Base-by-base conservation (phyloP, 768 basidiomycete species). In the Macrolepiota dolichaula region DNA sequence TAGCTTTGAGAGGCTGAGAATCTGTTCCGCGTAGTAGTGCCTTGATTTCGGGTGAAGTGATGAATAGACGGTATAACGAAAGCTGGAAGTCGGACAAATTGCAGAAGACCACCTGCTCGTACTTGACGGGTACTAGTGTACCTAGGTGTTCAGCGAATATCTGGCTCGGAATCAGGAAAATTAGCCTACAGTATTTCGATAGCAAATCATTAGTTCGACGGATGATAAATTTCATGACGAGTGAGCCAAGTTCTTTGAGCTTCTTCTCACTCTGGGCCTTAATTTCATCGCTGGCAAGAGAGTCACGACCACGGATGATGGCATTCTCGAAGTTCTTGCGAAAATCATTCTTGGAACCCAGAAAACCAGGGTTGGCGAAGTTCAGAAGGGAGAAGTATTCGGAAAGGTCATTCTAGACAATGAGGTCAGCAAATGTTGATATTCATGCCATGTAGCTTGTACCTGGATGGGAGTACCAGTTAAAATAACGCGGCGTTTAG, bases 51-150 rank as follows among this genome's bases (percentile, higher is more conserved):
- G 94, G 93, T 1, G 94, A 96, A 2, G 87, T 88, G 63, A 96
- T 96, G 70, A 98, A 98, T 32, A 92, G 80, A 51, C 87, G 87
- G 70, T 98, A 98, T 2, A 98, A 77, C 6, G 91, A 78, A 13
- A 92, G 75, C 67, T 98, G 95, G 66, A 97, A 87, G 15, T 88
- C 79, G 1, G 92, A 94, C 3, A 92, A 82, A 44, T 85, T 81
- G 71, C 95, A 98, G 74, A 97, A 98, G 0, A 98, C 95, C 63
- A 98, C 91, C 62, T 98, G 94, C 72, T 98, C 97, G 76, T 98
- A 98, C 73, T 99, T 99, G 76, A 99, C 94, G 9, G 97, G 97
- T 29, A 99, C 96, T 98, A 68, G 1, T 55, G 51, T 25, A 19
- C 11, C 47, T 64, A 37, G 59, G 58, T n/a, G n/a, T 65, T 51